Evolutionary conservation across 148 eudicot genomes (phyloP).

Genomic region (Beta vulgaris): DNA sequence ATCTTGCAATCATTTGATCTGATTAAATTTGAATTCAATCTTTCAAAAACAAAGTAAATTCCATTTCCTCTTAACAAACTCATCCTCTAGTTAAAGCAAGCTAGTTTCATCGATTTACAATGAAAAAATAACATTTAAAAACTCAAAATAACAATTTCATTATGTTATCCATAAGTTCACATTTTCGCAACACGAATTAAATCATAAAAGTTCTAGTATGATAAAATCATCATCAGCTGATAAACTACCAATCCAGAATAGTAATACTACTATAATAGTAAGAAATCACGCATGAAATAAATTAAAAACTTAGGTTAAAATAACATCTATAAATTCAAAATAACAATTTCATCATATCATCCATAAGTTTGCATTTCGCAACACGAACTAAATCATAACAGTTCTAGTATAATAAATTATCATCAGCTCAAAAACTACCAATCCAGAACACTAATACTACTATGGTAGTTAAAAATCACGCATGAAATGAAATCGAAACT

Average conservation of each 20-base stretch:
- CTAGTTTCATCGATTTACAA: background rate
- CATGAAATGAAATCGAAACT: too few relatives aligned
- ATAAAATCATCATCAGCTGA: background rate
- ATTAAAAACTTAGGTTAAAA: too few relatives aligned
- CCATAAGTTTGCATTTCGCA: background rate
- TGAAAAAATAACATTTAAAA: background rate
- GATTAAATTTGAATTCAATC: background rate
- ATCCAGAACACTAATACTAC: too few relatives aligned
- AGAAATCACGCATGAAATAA: too few relatives aligned
- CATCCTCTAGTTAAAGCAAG: too few relatives aligned
- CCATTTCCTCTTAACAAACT: background rate
- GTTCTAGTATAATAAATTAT: background rate
- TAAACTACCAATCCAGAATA: background rate
- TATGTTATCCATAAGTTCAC: background rate
- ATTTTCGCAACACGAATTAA: background rate
- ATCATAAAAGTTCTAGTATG: background rate
- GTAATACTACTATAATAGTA: too few relatives aligned
- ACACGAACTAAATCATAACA: background rate
- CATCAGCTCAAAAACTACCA: background rate
- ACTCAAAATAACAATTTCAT: background rate
- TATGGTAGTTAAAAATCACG: too few relatives aligned
- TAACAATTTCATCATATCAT: background rate
- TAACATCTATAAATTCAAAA: background rate
- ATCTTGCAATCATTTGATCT: background rate
- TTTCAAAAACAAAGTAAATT: background rate